Percentiles rank a stretch among this genome's conserved stretches.
These are phyloP conservation scores for Neostapfia colusana DNA, from an alignment of 176 grass and related monocot species.

Conservation along the genomic window DNA sequence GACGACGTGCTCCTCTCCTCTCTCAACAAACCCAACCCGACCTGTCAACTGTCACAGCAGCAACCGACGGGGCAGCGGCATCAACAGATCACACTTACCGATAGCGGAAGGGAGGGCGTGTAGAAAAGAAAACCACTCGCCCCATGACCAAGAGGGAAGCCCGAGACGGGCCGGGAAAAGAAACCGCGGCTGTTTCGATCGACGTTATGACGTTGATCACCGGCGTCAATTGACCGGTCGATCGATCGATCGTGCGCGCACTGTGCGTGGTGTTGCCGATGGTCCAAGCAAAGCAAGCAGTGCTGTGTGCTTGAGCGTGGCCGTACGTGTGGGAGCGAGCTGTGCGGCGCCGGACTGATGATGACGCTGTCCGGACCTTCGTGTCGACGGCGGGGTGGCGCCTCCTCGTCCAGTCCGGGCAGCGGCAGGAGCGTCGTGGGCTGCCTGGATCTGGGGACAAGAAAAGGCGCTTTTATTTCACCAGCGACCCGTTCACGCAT, in stretches of 20 bases:
- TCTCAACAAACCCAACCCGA: neutral
- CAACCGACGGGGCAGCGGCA: neutral
- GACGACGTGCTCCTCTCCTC: neutral
- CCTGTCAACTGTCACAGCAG: neutral
- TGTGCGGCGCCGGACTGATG: neutral
- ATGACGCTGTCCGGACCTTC: neutral
- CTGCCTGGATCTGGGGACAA: too few species aligned
- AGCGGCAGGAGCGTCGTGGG: neutral
- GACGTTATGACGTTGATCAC: too few species aligned
- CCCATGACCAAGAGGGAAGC: neutral
- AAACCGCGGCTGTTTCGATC: constrained; percentile 9
- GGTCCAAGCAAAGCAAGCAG: too few species aligned
- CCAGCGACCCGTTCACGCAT: neutral
- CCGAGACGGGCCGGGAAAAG: neutral
- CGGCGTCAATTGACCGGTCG: neutral
- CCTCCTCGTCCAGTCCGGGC: neutral
- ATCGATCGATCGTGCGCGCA: constrained; percentile 23
- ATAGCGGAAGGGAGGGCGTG: neutral
- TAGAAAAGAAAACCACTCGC: neutral
- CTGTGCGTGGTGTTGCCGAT: constrained; percentile 20
- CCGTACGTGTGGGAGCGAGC: neutral
- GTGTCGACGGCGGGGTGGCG: neutral
- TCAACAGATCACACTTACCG: constrained; percentile 26
- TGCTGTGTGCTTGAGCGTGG: neutral
- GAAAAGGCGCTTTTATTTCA: neutral